These are phyloP conservation scores for Aspergillus persii DNA, from an alignment of 2,329 filamentous ascomycete genomes.

Conservation along the genomic window DNA sequence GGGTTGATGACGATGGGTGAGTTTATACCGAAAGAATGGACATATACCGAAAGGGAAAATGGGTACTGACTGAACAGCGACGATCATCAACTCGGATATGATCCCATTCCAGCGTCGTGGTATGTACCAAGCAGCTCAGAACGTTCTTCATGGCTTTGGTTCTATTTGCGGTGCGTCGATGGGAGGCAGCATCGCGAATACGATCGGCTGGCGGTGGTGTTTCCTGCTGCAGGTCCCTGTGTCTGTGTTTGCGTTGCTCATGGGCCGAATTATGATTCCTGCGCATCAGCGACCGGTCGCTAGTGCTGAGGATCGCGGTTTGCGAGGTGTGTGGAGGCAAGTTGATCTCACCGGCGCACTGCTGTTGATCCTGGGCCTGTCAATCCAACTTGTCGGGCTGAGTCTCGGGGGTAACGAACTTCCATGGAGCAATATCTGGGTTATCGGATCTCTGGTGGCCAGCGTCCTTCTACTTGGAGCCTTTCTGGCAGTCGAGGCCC, in stretches of 20 bases:
- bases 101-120: conserved; percentile 72
- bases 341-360: conserved; percentile 60
- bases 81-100: conserved; percentile 70
- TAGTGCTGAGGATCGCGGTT: conserved; percentile 20
- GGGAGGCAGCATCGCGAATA: conserved; percentile 45
- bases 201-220: conserved; percentile 48
- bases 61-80: conserved; percentile 34
- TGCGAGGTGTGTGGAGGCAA: conserved; percentile 49
- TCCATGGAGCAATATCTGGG: conserved; percentile 44
- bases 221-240: conserved; percentile 63
- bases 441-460: conserved; percentile 37
- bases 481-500: conserved; percentile 42
- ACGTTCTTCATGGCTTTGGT: conserved; percentile 61
- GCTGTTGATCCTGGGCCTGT: conserved; percentile 58
- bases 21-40: background rate
- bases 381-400: conserved; percentile 50
- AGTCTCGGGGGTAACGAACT: conserved; percentile 48
- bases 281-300: conserved; percentile 35
- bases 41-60: background rate
- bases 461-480: conserved; percentile 37
- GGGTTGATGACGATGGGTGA: conserved; percentile 64
- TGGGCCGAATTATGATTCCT: conserved; percentile 55
- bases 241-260: conserved; percentile 53
- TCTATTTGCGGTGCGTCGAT: conserved; percentile 55
- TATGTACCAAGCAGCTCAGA: conserved; percentile 66